Percentiles rank a stretch among this genome's conserved stretches.
These are phyloP conservation scores for Zygnema circumcarinatum DNA, from an alignment of 139 green algal species.

Conservation along the genomic window DNA sequence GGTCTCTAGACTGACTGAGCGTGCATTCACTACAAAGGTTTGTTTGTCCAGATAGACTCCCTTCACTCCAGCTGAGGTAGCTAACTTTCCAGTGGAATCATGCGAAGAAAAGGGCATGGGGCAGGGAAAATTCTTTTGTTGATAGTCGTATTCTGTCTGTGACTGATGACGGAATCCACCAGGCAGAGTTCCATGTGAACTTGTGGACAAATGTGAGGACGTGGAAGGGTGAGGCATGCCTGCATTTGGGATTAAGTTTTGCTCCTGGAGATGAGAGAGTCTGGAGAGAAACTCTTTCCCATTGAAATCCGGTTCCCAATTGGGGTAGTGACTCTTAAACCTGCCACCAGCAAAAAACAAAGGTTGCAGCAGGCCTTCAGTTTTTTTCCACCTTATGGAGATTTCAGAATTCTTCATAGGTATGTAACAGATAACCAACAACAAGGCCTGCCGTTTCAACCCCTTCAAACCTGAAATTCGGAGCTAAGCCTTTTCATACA, in stretches of 20 bases:
- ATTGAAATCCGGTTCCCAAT: slow-evolving; percentile 72
- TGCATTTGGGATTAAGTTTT: slow-evolving; percentile 19
- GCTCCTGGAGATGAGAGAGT: slow-evolving; percentile 54
- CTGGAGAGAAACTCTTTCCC: slow-evolving; percentile 68
- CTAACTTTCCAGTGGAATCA: background rate
- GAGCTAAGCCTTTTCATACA: no score
- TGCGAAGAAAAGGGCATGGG: background rate
- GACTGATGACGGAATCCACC: background rate
- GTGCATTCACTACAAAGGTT: no score
- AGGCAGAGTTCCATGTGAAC: background rate
- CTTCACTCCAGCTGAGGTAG: background rate
- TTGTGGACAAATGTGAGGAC: background rate
- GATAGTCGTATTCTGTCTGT: background rate
- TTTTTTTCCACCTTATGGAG: no score
- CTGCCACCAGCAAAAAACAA: no score
- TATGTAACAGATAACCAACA: no score
- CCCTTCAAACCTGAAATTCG: no score
- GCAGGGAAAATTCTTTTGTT: background rate
- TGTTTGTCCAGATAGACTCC: no score
- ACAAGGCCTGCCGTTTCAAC: no score
- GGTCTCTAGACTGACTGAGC: no score
- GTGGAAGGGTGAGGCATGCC: slow-evolving; percentile 3
- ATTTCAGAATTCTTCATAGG: no score
- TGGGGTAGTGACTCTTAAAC: slow-evolving; percentile 75
- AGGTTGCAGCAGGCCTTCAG: no score